A percentile compares a stretch with the other conserved stretches of the same genome.
phyloP scores from a whole-genome alignment of 331 rosid species.

The Rosa hybrid region DNA sequence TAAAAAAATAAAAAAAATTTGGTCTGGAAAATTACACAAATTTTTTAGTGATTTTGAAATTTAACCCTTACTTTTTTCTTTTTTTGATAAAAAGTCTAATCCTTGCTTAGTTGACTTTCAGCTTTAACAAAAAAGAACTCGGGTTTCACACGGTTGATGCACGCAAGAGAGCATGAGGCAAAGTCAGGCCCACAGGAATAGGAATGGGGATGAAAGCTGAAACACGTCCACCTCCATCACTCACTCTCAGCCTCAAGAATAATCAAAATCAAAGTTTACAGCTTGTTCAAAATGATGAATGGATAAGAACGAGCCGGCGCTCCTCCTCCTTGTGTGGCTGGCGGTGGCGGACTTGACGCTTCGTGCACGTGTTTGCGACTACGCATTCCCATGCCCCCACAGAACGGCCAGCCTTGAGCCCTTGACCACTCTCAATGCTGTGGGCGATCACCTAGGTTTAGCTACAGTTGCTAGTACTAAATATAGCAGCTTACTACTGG shows the following conservation, averaged over 20 bases:
- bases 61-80: too few relatives aligned
- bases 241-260: slow-evolving; percentile 9
- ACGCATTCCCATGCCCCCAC: not conserved
- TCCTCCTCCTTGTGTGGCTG: not conserved
- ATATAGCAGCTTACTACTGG: not conserved
- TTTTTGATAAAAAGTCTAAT: too few relatives aligned
- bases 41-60: too few relatives aligned
- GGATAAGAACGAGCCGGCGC: slow-evolving; percentile 2
- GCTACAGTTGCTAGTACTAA: not conserved
- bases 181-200: not conserved
- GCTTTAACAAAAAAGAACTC: not conserved
- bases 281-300: not conserved
- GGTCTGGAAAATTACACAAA: too few relatives aligned
- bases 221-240: not conserved
- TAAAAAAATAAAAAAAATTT: too few relatives aligned
- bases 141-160: not conserved
- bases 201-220: not conserved
- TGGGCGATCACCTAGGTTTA: not conserved
- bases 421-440: not conserved
- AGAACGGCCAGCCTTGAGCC: not conserved
- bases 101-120: too few relatives aligned
- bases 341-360: slow-evolving; percentile 18
- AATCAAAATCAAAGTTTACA: not conserved
- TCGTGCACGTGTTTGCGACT: slow-evolving; percentile 8
- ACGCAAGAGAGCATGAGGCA: not conserved